A percentile compares a stretch with the other conserved stretches of the same genome.
These are phyloP conservation scores for Coemansia sp. DNA, from an alignment of 192 early-diverging fungal genomes.

Conservation along the genomic window DNA sequence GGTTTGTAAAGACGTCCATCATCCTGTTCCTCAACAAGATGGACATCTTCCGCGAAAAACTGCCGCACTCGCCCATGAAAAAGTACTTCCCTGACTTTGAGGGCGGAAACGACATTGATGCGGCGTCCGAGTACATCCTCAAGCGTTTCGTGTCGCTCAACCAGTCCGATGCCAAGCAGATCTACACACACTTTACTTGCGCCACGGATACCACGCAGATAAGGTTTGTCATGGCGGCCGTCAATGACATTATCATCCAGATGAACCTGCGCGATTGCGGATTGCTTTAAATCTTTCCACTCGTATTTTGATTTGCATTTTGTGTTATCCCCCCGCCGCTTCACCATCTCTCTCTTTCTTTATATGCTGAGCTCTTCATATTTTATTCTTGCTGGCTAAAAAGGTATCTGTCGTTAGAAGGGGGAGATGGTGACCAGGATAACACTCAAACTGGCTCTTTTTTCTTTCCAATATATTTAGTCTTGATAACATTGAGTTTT, in stretches of 20 bases:
- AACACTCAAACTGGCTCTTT: too few species aligned
- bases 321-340: neutral
- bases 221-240: conserved; percentile 87
- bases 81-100: conserved; percentile 91
- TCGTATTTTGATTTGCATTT: neutral
- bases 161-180: conserved; percentile 76
- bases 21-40: conserved; percentile 99
- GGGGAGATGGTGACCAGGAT: too few species aligned
- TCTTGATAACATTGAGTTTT: too few species aligned
- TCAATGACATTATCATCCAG: conserved; percentile 87
- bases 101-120: conserved; percentile 71
- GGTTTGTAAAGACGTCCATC: conserved; percentile 97
- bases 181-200: conserved; percentile 87
- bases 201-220: conserved; percentile 86
- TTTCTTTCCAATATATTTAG: too few species aligned
- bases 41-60: conserved; percentile 91
- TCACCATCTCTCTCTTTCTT: neutral
- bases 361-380: neutral
- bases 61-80: conserved; percentile 75
- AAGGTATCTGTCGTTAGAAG: neutral
- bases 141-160: conserved; percentile 80
- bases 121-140: conserved; percentile 75
- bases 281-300: conserved; percentile 59
- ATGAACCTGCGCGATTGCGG: conserved; percentile 77
- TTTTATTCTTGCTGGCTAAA: neutral